Evolutionary conservation across 129 eudicot species (phyloP).

Genomic region (Lonicera japonica): DNA sequence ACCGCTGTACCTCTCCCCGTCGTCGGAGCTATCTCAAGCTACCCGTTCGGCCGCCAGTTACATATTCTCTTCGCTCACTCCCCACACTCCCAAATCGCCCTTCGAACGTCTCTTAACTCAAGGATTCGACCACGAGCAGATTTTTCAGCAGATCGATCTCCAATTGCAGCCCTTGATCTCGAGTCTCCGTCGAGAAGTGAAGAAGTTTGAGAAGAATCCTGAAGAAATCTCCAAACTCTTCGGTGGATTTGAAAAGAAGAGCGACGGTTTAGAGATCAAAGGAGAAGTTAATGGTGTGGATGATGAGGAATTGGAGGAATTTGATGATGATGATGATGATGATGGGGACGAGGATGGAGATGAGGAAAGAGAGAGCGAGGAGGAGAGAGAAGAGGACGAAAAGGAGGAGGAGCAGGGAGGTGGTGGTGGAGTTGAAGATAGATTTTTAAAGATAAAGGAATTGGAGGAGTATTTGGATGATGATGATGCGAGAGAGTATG

Average conservation of each 20-base stretch:
- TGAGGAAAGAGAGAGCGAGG: conserved; percentile 32
- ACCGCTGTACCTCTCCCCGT: conserved; percentile 53
- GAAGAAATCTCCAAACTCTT: conserved; percentile 28
- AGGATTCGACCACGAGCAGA: conserved; percentile 82
- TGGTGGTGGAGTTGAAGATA: conserved; percentile 54
- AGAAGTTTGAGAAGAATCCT: conserved; percentile 53
- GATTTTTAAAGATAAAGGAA: conserved; percentile 66
- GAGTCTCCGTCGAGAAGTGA: conserved; percentile 44
- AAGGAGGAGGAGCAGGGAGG: conserved; percentile 19
- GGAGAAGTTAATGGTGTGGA: conserved; percentile 11
- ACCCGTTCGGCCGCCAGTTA: conserved; percentile 66
- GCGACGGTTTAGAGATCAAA: conserved; percentile 13
- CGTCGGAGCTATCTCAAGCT: conserved; percentile 46
- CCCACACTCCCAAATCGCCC: conserved; percentile 61
- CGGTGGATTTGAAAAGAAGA: conserved; percentile 7
- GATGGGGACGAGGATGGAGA: conserved; percentile 31
- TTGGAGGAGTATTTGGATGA: conserved; percentile 63
- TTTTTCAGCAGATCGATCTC: conserved; percentile 93
- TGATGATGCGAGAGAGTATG: conserved; percentile 76
- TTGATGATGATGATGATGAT: conserved; percentile 12
- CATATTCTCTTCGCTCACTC: conserved; percentile 50
- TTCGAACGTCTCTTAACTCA: conserved; percentile 48
- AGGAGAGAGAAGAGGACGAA: conserved; percentile 17
- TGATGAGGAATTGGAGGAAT: conserved; percentile 18
- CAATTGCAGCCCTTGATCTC: conserved; percentile 67